phyloP scores from a whole-genome alignment of 2,329 filamentous ascomycete species.

The Dissoconium aciculare region DNA sequence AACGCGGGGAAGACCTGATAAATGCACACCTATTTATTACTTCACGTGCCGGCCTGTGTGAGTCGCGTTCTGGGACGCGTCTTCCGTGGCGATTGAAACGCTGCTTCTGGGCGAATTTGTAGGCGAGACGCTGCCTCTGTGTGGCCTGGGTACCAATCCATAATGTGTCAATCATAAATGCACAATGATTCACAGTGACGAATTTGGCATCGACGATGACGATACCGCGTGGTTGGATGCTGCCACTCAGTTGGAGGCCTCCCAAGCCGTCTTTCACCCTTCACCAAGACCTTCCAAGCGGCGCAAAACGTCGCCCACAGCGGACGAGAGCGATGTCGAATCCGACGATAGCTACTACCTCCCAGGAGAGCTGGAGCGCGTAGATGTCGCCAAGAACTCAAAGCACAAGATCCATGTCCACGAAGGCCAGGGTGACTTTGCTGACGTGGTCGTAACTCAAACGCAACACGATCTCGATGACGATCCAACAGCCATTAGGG shows the following conservation, averaged over 20 bases:
- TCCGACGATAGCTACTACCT: slow-evolving; percentile 13
- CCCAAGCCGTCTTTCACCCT: slow-evolving; percentile 18
- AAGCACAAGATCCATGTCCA: slow-evolving; percentile 32
- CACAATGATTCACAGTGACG: slow-evolving; percentile 21
- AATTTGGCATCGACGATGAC: slow-evolving; percentile 21
- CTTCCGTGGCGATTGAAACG: not conserved
- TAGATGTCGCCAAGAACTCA: slow-evolving; percentile 20
- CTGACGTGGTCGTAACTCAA: slow-evolving; percentile 30
- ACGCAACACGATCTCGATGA: slow-evolving; percentile 27
- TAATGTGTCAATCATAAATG: slow-evolving; percentile 2
- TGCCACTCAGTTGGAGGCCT: slow-evolving; percentile 20
- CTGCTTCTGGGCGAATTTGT: not conserved
- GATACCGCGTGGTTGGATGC: slow-evolving; percentile 20
- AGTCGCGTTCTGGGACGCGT: too few relatives aligned
- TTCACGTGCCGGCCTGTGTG: not conserved
- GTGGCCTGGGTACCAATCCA: not conserved
- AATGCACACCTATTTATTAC: not conserved
- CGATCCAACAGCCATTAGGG: slow-evolving; percentile 31
- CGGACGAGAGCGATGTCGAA: slow-evolving; percentile 10
- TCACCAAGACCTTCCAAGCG: slow-evolving; percentile 17
- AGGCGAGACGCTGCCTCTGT: not conserved
- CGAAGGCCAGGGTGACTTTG: slow-evolving; percentile 25
- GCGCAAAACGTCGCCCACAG: slow-evolving; percentile 4
- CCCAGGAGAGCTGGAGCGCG: slow-evolving; percentile 13
- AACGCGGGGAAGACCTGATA: not conserved